Conservation (phyloP, 768 basidiomycete genomes). For the Pulveroboletus sp. region DNA sequence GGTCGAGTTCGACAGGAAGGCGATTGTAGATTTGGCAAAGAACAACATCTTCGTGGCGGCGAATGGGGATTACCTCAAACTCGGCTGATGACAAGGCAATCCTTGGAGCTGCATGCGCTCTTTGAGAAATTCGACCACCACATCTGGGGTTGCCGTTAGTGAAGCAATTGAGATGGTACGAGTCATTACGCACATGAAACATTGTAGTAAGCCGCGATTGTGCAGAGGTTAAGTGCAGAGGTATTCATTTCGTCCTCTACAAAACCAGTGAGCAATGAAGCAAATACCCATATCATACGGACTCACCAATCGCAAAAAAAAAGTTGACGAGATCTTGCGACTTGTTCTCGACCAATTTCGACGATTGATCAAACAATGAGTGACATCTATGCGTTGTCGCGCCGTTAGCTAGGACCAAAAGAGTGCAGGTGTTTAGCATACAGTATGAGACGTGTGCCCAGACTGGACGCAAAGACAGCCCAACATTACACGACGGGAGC, state of each 20-base stretch:
- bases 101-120: constrained; percentile 97
- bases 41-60: constrained; percentile 85
- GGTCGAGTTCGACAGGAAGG: constrained; percentile 90
- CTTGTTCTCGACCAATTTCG: constrained; percentile 93
- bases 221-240: constrained; percentile 89
- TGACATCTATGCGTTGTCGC: constrained; percentile 94
- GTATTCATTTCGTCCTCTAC: constrained; percentile 91
- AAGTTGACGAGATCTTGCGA: constrained; percentile 89
- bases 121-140: constrained; percentile 95
- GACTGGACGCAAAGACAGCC: too few relatives aligned
- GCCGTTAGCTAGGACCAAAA: too few relatives aligned
- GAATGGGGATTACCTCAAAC: constrained; percentile 92
- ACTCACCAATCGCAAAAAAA: constrained; percentile 81
- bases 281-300: constrained; percentile 11
- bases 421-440: too few relatives aligned
- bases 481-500: too few relatives aligned
- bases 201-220: constrained; percentile 98
- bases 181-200: constrained; percentile 67
- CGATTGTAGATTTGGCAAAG: constrained; percentile 93
- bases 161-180: too few relatives aligned
- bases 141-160: constrained; percentile 48
- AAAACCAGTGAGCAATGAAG: neutral
- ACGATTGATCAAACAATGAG: constrained; percentile 94
- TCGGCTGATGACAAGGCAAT: constrained; percentile 89
- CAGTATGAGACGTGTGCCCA: too few relatives aligned